Conservation (phyloP, 202 grass and related monocot species). For the Zoysia matrella region DNA sequence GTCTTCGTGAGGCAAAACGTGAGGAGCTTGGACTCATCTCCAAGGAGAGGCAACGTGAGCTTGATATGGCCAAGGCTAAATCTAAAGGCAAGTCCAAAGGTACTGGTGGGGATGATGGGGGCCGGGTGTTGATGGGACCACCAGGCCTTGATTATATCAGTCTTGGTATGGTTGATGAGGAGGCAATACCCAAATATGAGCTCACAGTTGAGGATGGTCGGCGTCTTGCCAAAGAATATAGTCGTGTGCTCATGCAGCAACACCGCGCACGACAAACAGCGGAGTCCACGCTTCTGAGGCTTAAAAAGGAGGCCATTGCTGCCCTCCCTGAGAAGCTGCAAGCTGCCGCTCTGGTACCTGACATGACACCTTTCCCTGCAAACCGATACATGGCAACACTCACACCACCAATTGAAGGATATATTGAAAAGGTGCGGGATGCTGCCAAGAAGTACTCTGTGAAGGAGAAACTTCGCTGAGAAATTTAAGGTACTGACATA, state of each 20-base stretch:
- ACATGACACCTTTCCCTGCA: conserved; percentile 79
- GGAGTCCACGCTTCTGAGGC: conserved; percentile 58
- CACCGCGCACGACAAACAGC: conserved; percentile 81
- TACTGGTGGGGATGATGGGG: conserved; percentile 34
- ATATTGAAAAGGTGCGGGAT: conserved; percentile 65
- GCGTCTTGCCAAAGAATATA: conserved; percentile 76
- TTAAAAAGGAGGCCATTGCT: conserved; percentile 82
- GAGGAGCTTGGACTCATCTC: conserved; percentile 85
- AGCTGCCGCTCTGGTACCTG: conserved; percentile 77
- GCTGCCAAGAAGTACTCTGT: conserved; percentile 60
- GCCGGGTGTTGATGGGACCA: conserved; percentile 58
- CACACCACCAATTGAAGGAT: conserved; percentile 89
- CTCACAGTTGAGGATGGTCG: conserved; percentile 83
- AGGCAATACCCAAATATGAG: conserved; percentile 80
- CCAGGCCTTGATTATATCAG: conserved; percentile 81
- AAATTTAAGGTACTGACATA: conserved; percentile 9
- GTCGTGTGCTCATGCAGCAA: conserved; percentile 73
- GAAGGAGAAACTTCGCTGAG: conserved; percentile 82
- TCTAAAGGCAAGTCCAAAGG: conserved; percentile 58
- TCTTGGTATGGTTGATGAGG: conserved; percentile 86
- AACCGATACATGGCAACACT: conserved; percentile 84
- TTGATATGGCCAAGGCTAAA: conserved; percentile 71
- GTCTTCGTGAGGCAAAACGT: conserved; percentile 66
- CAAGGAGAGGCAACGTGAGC: conserved; percentile 76
- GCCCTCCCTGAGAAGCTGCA: conserved; percentile 78